phyloP scores from a whole-genome alignment of 2,329 filamentous ascomycete genomes.

The Aspergillus sp. region DNA sequence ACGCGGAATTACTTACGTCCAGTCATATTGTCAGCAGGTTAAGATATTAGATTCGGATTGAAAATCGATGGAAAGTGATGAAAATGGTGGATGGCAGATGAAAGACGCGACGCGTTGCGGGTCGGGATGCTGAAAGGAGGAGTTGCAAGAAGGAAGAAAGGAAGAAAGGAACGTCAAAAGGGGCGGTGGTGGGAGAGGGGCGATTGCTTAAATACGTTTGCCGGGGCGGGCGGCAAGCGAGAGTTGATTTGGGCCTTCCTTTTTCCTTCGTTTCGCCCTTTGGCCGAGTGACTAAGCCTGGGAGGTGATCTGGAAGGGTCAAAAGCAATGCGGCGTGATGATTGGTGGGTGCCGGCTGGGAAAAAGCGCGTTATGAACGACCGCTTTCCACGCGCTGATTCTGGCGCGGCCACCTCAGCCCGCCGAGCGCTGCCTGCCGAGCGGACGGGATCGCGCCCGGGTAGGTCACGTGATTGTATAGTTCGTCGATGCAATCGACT shows the following conservation, averaged over 20 bases:
- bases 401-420: not conserved
- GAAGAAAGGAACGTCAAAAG: constrained; percentile 18
- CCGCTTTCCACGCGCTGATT: constrained; percentile 37
- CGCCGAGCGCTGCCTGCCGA: not conserved
- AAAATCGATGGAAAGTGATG: constrained; percentile 21
- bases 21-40: constrained; percentile 34
- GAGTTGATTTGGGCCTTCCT: constrained; percentile 17
- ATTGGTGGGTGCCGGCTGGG: constrained; percentile 32
- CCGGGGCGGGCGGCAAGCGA: constrained; percentile 18
- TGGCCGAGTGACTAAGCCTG: constrained; percentile 27
- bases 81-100: constrained; percentile 10
- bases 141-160: constrained; percentile 16
- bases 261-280: constrained; percentile 1
- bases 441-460: not conserved
- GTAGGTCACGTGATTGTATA: not conserved
- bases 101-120: constrained; percentile 20
- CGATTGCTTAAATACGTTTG: constrained; percentile 32
- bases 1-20: constrained; percentile 37
- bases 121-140: constrained; percentile 4
- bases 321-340: constrained; percentile 26
- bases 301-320: constrained; percentile 21
- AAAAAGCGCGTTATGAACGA: constrained; percentile 42
- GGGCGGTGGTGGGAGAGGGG: constrained; percentile 13
- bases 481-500: too few relatives aligned
- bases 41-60: constrained; percentile 6